phyloP scores from a whole-genome alignment of 2,329 filamentous ascomycete species.

The Nemania sp. region DNA sequence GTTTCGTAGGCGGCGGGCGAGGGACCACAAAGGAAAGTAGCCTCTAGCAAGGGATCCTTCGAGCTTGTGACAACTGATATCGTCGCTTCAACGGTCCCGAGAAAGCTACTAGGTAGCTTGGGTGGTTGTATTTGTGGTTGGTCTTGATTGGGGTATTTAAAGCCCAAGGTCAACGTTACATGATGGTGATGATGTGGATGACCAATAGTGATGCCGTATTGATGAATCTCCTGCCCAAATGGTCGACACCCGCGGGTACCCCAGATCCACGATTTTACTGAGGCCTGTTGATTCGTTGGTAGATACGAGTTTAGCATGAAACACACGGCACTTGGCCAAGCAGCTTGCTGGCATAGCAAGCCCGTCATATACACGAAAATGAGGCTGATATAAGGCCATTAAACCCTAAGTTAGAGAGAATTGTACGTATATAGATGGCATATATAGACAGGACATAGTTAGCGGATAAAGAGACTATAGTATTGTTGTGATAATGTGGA shows the following conservation, averaged over 20 bases:
- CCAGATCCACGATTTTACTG: slow-evolving; percentile 3
- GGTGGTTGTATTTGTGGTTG: slow-evolving; percentile 3
- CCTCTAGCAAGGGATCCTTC: slow-evolving; percentile 7
- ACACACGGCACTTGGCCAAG: slow-evolving; percentile 14
- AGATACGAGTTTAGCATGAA: slow-evolving; percentile 20
- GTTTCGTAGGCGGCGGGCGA: slow-evolving; percentile 19
- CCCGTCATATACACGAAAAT: slow-evolving; percentile 4
- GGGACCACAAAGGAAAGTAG: slow-evolving; percentile 5
- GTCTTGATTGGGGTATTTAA: slow-evolving; percentile 14
- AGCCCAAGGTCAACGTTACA: slow-evolving; percentile 15
- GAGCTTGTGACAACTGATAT: slow-evolving; percentile 10
- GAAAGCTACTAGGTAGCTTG: slow-evolving; percentile 3
- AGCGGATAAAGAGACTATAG: not conserved
- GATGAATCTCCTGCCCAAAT: slow-evolving; percentile 33
- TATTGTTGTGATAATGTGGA: not conserved
- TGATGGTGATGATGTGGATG: slow-evolving; percentile 6
- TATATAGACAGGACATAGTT: not conserved
- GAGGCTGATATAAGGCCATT: slow-evolving; percentile 19
- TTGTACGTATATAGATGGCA: not conserved
- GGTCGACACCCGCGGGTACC: slow-evolving; percentile 13
- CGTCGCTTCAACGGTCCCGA: not conserved
- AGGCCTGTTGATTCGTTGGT: not conserved
- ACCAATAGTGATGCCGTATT: slow-evolving; percentile 25
- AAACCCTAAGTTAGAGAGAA: not conserved
- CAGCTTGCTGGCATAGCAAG: slow-evolving; percentile 9